Evolutionary conservation across 306 rosid genomes (phyloP).

Genomic region (Rosa rugosa): DNA sequence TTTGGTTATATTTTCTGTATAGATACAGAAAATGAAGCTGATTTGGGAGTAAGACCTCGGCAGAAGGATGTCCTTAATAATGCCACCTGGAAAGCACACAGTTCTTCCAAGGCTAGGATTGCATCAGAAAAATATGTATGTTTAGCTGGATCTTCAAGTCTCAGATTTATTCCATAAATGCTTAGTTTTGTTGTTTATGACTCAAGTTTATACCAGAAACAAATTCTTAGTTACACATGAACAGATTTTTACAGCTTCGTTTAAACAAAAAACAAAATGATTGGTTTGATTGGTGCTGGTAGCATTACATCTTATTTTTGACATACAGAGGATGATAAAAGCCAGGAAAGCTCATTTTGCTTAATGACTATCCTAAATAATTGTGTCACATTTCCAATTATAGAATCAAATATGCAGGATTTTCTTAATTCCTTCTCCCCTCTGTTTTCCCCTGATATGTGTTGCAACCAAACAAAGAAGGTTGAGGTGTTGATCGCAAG

Average conservation of each 20-base stretch:
- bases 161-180: neutral
- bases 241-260: neutral
- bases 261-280: neutral
- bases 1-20: slow-evolving; percentile 3
- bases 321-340: neutral
- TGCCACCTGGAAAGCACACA: slow-evolving; percentile 26
- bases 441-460: neutral
- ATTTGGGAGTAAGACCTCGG: slow-evolving; percentile 27
- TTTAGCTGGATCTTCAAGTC: slow-evolving; percentile 16
- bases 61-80: slow-evolving; percentile 24
- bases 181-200: neutral
- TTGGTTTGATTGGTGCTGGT: neutral
- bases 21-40: slow-evolving; percentile 44
- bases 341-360: neutral
- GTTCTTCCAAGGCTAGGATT: slow-evolving; percentile 36
- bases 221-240: neutral
- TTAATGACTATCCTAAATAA: neutral
- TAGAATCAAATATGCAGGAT: neutral
- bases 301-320: neutral
- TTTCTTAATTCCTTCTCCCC: neutral
- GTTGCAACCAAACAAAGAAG: neutral
- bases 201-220: neutral
- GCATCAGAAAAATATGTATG: slow-evolving; percentile 40
- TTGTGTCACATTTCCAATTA: neutral
- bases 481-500: neutral